These are phyloP conservation scores for Globisporangium iwayamae DNA, from an alignment of 352 stramenopile species.

Conservation along the genomic window DNA sequence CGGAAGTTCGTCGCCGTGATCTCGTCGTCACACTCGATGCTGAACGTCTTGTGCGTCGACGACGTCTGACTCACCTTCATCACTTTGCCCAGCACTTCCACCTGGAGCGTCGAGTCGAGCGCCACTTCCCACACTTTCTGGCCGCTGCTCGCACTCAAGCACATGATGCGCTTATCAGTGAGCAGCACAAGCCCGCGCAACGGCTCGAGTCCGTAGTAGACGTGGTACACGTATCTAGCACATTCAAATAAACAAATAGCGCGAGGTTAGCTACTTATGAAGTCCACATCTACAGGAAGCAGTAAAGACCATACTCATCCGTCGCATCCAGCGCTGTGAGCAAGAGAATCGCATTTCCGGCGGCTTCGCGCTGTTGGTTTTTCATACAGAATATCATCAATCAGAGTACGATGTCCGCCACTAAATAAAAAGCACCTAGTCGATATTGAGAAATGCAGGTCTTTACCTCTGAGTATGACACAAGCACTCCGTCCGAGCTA, in stretches of 20 bases:
- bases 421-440: not conserved
- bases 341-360: conserved; percentile 70
- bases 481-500: conserved; percentile 73
- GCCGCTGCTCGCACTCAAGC: conserved; percentile 65
- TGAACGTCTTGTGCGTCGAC: conserved; percentile 44
- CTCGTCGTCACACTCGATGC: conserved; percentile 68
- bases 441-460: not conserved
- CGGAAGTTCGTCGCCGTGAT: conserved; percentile 66
- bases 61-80: conserved; percentile 59
- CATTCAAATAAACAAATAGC: not conserved
- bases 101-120: conserved; percentile 72
- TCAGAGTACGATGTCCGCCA: not conserved
- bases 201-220: conserved; percentile 70
- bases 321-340: conserved; percentile 73
- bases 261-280: not conserved
- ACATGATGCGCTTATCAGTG: conserved; percentile 81
- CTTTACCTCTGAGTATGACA: conserved; percentile 71
- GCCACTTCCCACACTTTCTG: conserved; percentile 82
- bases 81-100: conserved; percentile 31
- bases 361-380: conserved; percentile 42
- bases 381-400: not conserved
- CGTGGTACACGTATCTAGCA: conserved; percentile 78
- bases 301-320: conserved; percentile 58
- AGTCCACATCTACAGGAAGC: not conserved
- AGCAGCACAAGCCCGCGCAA: conserved; percentile 69